Conservation (phyloP, 2,329 filamentous ascomycete genomes). For the Alternaria gaisen region DNA sequence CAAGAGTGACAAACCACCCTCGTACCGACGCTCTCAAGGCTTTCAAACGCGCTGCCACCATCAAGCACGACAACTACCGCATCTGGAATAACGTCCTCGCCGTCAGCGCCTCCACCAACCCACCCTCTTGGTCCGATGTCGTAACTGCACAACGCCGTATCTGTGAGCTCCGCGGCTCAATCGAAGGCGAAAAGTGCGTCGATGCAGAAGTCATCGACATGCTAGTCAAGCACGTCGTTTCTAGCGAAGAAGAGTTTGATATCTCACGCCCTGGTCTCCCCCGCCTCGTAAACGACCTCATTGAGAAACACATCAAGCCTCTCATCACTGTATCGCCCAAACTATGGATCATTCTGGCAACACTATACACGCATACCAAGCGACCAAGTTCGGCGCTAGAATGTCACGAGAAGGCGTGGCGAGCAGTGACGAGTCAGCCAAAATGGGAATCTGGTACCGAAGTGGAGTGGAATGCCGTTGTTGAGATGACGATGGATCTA, state of each 20-base stretch:
- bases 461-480: constrained; percentile 74
- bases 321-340: constrained; percentile 82
- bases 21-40: constrained; percentile 80
- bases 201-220: constrained; percentile 77
- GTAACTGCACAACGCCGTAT: constrained; percentile 77
- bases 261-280: constrained; percentile 59
- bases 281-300: constrained; percentile 71
- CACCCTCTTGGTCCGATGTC: constrained; percentile 78
- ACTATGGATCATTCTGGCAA: constrained; percentile 79
- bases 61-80: constrained; percentile 86
- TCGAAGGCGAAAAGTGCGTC: constrained; percentile 77
- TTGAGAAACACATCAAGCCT: constrained; percentile 79
- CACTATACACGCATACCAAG: constrained; percentile 75
- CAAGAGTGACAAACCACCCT: constrained; percentile 51
- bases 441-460: constrained; percentile 66
- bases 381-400: constrained; percentile 78
- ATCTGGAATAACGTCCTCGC: constrained; percentile 98
- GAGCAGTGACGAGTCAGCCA: constrained; percentile 69
- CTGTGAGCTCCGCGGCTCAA: constrained; percentile 73
- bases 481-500: constrained; percentile 80
- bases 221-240: constrained; percentile 75
- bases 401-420: constrained; percentile 89
- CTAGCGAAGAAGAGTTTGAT: constrained; percentile 52
- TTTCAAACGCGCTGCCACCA: constrained; percentile 83
- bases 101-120: constrained; percentile 78